These are phyloP conservation scores for Clavulina sp. DNA, from an alignment of 768 basidiomycete genomes.

Conservation along the genomic window DNA sequence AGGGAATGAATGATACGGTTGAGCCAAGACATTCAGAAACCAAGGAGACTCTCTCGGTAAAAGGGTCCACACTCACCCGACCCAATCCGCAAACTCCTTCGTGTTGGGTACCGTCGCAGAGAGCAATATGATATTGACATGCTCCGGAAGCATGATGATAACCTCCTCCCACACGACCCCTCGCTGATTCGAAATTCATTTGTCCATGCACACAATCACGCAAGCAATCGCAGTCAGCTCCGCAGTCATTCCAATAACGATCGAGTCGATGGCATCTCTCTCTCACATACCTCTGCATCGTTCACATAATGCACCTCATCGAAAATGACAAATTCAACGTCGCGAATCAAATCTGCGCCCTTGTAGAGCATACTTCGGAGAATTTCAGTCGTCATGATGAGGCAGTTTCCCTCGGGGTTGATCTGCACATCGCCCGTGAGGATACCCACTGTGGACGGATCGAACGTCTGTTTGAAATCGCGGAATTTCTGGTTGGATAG, in stretches of 20 bases:
- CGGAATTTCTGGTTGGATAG: constrained; percentile 98
- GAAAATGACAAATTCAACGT: constrained; percentile 98
- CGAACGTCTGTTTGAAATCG: constrained; percentile 95
- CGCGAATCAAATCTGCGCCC: constrained; percentile 93
- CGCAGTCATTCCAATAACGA: constrained; percentile 10
- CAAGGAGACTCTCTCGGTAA: too few species aligned
- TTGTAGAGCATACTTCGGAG: constrained; percentile 96
- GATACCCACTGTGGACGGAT: constrained; percentile 80
- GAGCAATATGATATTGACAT: constrained; percentile 91
- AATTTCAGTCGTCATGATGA: constrained; percentile 98
- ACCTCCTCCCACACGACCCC: constrained; percentile 99
- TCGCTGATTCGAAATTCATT: constrained; percentile 31
- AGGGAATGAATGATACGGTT: not conserved
- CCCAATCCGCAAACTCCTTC: constrained; percentile 97
- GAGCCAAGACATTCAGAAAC: not conserved
- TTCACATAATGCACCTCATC: constrained; percentile 99
- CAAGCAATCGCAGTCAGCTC: not conserved
- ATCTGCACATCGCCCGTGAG: constrained; percentile 95
- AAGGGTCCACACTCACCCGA: constrained; percentile 47
- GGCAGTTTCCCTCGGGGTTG: constrained; percentile 90
- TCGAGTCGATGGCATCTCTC: too few species aligned
- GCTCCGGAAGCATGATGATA: constrained; percentile 98
- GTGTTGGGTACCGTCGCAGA: constrained; percentile 98
- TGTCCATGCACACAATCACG: not conserved
- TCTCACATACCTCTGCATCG: constrained; percentile 79